Conservation (phyloP, 768 basidiomycete species). For the Rhodotorula kratochvilovae region DNA sequence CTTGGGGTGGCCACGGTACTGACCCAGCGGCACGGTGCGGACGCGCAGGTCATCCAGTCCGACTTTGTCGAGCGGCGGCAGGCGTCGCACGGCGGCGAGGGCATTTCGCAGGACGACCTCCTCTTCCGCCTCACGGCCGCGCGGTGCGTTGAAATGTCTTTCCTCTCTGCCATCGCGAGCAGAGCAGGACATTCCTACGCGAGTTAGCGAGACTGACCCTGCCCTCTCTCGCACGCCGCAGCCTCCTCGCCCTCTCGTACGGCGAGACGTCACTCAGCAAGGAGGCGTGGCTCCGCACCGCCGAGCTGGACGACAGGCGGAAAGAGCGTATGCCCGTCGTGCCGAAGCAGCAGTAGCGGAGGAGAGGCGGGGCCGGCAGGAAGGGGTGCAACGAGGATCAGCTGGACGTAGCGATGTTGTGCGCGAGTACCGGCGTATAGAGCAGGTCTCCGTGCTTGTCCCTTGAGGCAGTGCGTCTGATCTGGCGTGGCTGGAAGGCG, state of each 20-base stretch:
- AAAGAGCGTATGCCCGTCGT: slow-evolving; percentile 27
- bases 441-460: no score
- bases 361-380: no score
- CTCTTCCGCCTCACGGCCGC: slow-evolving; percentile 44
- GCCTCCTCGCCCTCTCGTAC: slow-evolving; percentile 38
- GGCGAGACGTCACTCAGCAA: slow-evolving; percentile 33
- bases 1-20: neutral
- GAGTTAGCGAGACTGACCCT: neutral
- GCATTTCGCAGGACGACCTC: slow-evolving; percentile 43
- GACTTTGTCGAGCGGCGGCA: slow-evolving; percentile 42
- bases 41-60: slow-evolving; percentile 41
- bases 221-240: neutral
- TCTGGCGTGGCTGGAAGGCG: no score
- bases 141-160: no score
- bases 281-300: slow-evolving; percentile 38
- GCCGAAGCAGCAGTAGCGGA: neutral
- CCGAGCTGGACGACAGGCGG: slow-evolving; percentile 42
- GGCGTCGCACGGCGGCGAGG: slow-evolving; percentile 31
- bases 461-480: no score
- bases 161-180: no score
- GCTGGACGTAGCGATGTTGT: no score
- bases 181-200: no score
- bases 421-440: no score
- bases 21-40: neutral
- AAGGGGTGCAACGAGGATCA: no score